Percentiles rank a stretch among this genome's conserved stretches.
phyloP scores from a whole-genome alignment of 192 early-diverging fungal genomes.

The Dissophora ornata region DNA sequence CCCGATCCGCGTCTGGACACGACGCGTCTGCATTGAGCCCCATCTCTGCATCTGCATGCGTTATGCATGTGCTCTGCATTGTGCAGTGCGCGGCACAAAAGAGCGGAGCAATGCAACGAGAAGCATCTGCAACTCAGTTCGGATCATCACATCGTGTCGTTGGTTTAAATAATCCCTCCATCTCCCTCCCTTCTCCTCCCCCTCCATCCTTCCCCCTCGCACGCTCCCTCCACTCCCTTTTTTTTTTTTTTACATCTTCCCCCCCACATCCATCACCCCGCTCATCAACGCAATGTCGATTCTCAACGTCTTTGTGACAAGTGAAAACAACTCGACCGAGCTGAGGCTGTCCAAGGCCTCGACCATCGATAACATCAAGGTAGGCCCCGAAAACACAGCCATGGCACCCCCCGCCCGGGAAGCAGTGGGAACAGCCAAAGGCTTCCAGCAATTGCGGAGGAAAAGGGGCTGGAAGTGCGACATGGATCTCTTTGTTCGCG shows the following conservation, averaged over 20 bases:
- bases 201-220: not conserved
- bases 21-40: too few species aligned
- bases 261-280: not conserved
- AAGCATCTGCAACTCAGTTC: not conserved
- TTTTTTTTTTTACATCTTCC: not conserved
- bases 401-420: not conserved
- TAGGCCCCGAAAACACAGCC: constrained; percentile 23
- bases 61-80: too few species aligned
- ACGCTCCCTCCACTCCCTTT: not conserved
- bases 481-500: too few species aligned
- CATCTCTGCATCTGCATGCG: too few species aligned
- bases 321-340: constrained; percentile 85
- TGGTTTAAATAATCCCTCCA: not conserved
- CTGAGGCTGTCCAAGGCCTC: constrained; percentile 84
- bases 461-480: too few species aligned
- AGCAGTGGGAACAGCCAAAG: too few species aligned
- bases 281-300: constrained; percentile 66
- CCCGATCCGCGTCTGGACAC: too few species aligned
- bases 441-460: too few species aligned
- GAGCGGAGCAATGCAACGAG: too few species aligned
- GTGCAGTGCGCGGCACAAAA: constrained; percentile 1
- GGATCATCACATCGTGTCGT: not conserved
- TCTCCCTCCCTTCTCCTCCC: not conserved
- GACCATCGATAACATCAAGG: constrained; percentile 79
- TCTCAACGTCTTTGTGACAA: constrained; percentile 91